A percentile compares a stretch with the other conserved stretches of the same genome.
Conservation (phyloP, 148 eudicot species). For the Amaranthus palmeri region DNA sequence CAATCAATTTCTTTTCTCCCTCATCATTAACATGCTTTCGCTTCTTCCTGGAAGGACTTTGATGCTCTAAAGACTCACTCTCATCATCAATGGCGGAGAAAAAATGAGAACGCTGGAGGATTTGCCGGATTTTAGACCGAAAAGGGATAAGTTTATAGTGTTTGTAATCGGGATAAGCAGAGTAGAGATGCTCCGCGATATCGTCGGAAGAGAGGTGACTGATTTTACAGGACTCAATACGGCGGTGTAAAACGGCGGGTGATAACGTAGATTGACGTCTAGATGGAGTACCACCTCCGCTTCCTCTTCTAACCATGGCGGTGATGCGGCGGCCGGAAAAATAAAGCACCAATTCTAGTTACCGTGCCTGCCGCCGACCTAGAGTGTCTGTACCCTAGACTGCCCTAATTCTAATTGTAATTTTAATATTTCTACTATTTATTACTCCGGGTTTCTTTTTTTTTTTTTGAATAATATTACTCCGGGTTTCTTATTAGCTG, state of each 20-base stretch:
- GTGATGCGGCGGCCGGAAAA: too few species aligned
- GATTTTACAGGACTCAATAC: constrained; percentile 20
- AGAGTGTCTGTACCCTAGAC: too few species aligned
- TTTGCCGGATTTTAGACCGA: constrained; percentile 18
- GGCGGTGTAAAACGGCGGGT: constrained; percentile 17
- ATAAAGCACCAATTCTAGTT: too few species aligned
- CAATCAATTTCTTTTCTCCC: not conserved
- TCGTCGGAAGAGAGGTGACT: constrained; percentile 24
- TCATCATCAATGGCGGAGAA: not conserved
- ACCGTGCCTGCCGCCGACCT: too few species aligned
- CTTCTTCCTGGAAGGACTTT: constrained; percentile 9
- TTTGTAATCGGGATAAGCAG: constrained; percentile 28
- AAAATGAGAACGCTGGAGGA: constrained; percentile 8
- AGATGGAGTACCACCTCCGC: not conserved
- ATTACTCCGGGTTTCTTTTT: too few species aligned
- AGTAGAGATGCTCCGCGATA: constrained; percentile 28
- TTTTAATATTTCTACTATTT: too few species aligned
- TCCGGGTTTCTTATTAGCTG: too few species aligned
- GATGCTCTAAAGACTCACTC: not conserved
- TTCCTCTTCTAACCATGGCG: constrained; percentile 23
- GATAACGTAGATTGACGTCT: constrained; percentile 13
- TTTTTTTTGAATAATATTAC: too few species aligned
- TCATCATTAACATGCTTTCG: constrained; percentile 16
- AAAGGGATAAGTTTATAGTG: constrained; percentile 24
- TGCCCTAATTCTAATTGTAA: too few species aligned